Conservation (phyloP, 1,284 basidiomycete species). For the Phaffia rhodozyma region DNA sequence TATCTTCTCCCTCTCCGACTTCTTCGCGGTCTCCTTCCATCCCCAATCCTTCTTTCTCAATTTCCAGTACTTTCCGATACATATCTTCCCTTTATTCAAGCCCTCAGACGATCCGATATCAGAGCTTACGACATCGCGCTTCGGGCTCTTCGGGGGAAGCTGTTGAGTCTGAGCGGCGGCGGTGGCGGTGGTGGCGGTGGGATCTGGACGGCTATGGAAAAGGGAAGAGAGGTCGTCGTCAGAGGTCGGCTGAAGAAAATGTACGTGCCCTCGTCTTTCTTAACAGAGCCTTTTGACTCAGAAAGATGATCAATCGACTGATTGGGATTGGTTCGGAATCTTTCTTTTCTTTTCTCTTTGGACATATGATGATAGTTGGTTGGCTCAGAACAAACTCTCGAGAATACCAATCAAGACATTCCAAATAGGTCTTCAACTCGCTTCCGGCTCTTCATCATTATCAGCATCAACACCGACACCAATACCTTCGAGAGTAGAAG, state of each 20-base stretch:
- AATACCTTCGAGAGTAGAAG: neutral
- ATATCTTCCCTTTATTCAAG: constrained; percentile 66
- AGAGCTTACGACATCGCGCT: constrained; percentile 67
- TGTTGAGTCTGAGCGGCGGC: constrained; percentile 39
- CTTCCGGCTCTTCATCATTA: constrained; percentile 38
- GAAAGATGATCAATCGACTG: neutral
- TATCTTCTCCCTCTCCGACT: constrained; percentile 83
- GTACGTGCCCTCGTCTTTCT: constrained; percentile 40
- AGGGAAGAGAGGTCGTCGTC: constrained; percentile 73
- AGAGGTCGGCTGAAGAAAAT: constrained; percentile 73
- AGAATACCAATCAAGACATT: constrained; percentile 69
- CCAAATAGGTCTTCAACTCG: constrained; percentile 53
- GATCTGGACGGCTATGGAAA: constrained; percentile 73
- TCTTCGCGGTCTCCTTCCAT: constrained; percentile 71
- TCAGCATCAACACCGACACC: too few relatives aligned
- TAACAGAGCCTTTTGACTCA: constrained; percentile 1
- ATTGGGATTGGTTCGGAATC: neutral
- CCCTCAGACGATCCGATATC: constrained; percentile 66
- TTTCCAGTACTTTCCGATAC: constrained; percentile 62
- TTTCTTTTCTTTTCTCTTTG: neutral
- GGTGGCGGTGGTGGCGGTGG: constrained; percentile 46
- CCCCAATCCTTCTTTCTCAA: constrained; percentile 49
- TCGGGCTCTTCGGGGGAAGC: constrained; percentile 49
- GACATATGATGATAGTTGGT: constrained; percentile 48
- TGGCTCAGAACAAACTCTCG: constrained; percentile 54